These are phyloP conservation scores for Basidioascus undulatus DNA, from an alignment of 768 basidiomycete genomes.

Conservation along the genomic window DNA sequence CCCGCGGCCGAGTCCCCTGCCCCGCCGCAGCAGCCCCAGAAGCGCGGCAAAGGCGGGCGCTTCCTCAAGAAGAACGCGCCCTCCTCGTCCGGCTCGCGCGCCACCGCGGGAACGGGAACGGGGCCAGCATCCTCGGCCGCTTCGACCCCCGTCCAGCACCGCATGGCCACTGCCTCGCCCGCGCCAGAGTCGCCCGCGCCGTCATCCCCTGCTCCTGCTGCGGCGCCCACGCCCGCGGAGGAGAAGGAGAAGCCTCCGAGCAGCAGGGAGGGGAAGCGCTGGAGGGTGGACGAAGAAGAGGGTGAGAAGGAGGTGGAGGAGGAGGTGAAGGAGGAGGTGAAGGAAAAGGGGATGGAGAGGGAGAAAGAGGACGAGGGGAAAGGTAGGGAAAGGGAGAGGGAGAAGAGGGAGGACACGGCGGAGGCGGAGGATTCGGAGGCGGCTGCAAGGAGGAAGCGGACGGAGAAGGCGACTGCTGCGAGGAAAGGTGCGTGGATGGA, in stretches of 20 bases:
- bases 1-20: neutral
- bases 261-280: neutral
- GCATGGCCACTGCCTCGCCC: too few species aligned
- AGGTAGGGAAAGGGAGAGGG: neutral
- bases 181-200: neutral
- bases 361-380: conserved; percentile 2
- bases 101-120: too few species aligned
- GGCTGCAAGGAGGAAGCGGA: neutral
- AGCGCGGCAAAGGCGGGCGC: neutral
- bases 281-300: neutral
- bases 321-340: conserved; percentile 1
- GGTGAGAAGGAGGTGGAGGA: neutral
- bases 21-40: neutral
- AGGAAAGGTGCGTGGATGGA: neutral
- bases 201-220: neutral
- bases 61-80: too few species aligned
- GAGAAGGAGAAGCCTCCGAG: neutral
- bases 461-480: neutral
- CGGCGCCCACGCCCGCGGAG: neutral
- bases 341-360: neutral
- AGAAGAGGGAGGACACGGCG: neutral
- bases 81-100: too few species aligned
- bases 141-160: too few species aligned
- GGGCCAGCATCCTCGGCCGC: too few species aligned
- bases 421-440: neutral